These are phyloP conservation scores for Lobosporangium transversale DNA, from an alignment of 192 early-diverging fungal species.

Conservation along the genomic window DNA sequence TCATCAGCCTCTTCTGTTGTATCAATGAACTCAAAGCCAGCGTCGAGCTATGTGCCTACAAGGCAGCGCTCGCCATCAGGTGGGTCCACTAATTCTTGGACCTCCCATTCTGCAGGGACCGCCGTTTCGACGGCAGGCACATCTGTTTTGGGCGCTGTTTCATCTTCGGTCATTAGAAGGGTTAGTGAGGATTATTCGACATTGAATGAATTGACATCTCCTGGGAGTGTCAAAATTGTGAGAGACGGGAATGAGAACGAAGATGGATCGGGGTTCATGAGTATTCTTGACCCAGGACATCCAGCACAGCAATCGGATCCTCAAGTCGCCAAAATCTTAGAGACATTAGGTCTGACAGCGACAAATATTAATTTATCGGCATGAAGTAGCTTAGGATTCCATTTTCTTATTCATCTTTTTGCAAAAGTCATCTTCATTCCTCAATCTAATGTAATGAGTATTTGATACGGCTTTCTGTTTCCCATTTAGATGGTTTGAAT, in stretches of 20 bases:
- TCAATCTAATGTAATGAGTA: no score
- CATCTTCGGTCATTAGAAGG: background rate
- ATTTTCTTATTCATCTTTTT: no score
- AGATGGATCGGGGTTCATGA: constrained; percentile 5
- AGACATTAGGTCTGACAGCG: constrained; percentile 27
- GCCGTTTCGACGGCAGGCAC: background rate
- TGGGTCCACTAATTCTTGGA: constrained; percentile 1
- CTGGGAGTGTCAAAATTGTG: background rate
- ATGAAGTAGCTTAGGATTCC: no score
- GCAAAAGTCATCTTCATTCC: no score
- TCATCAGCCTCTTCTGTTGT: constrained; percentile 20
- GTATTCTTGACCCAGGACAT: constrained; percentile 38
- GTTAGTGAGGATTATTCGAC: constrained; percentile 3
- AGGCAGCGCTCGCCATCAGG: constrained; percentile 4
- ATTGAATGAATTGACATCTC: background rate
- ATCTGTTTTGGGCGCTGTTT: background rate
- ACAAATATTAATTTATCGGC: no score
- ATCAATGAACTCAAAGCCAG: constrained; percentile 1
- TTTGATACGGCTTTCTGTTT: no score
- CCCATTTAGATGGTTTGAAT: no score
- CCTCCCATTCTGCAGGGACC: constrained; percentile 10
- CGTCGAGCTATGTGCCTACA: background rate
- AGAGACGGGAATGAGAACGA: background rate
- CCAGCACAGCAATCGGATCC: constrained; percentile 20
- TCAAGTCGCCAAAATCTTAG: constrained; percentile 20